Percentiles rank a stretch among this genome's conserved stretches.
Evolutionary conservation across 2,329 filamentous ascomycete species (phyloP).

Genomic region (Claviceps sp.): DNA sequence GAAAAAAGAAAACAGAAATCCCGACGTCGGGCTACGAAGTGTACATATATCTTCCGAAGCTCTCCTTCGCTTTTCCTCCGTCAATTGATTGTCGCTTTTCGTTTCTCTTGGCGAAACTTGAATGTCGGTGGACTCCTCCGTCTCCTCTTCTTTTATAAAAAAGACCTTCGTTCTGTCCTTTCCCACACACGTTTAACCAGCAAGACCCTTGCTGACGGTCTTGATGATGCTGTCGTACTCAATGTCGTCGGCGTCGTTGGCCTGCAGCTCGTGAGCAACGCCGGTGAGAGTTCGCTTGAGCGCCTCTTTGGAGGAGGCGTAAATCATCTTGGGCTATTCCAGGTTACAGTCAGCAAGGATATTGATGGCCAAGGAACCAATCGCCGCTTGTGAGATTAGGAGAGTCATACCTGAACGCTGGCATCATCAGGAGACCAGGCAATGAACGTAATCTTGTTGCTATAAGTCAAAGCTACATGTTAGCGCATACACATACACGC

Average conservation of each 20-base stretch:
- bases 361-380: neutral
- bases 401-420: slow-evolving; percentile 51
- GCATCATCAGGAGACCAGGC: slow-evolving; percentile 75
- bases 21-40: slow-evolving; percentile 2
- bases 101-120: neutral
- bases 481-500: slow-evolving; percentile 7
- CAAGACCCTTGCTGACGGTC: slow-evolving; percentile 49
- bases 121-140: neutral
- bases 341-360: neutral
- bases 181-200: slow-evolving; percentile 23
- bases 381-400: neutral
- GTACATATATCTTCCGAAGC: slow-evolving; percentile 1
- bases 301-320: slow-evolving; percentile 78
- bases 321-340: slow-evolving; percentile 70
- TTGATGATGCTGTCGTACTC: slow-evolving; percentile 61
- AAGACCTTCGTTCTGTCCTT: neutral
- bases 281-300: slow-evolving; percentile 69
- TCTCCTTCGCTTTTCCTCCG: neutral
- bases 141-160: neutral
- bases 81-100: neutral
- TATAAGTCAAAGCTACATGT: slow-evolving; percentile 16
- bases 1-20: slow-evolving; percentile 2
- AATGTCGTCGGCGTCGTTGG: slow-evolving; percentile 73
- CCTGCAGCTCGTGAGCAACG: slow-evolving; percentile 64
- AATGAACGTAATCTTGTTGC: slow-evolving; percentile 70